phyloP scores from a whole-genome alignment of 1,284 basidiomycete genomes.

The Heterobasidion parviporum region DNA sequence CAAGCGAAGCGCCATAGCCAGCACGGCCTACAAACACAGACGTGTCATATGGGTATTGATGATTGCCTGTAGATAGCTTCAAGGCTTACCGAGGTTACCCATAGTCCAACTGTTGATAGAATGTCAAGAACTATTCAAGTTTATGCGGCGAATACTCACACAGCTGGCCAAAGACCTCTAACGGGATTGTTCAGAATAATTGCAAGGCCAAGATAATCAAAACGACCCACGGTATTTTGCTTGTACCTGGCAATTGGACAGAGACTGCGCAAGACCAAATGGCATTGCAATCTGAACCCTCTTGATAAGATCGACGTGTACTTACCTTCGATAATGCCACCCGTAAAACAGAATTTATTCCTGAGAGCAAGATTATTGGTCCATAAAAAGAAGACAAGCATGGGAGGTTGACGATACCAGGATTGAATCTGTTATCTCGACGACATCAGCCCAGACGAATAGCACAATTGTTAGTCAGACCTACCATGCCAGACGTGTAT shows the following conservation, averaged over 20 bases:
- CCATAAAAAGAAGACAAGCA: background rate
- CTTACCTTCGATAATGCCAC: conserved; percentile 27
- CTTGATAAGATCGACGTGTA: background rate
- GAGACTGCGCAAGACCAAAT: conserved; percentile 1
- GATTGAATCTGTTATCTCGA: conserved; percentile 11
- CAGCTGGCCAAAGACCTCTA: conserved; percentile 41
- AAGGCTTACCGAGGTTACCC: conserved; percentile 43
- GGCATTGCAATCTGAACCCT: background rate
- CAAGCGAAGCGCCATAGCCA: conserved; percentile 16
- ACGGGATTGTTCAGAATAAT: conserved; percentile 8
- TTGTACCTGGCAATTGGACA: conserved; percentile 12
- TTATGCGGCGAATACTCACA: conserved; percentile 3
- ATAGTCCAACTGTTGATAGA: conserved; percentile 32
- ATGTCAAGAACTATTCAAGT: background rate
- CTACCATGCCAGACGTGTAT: conserved; percentile 35
- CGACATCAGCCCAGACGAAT: background rate
- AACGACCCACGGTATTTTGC: conserved; percentile 3
- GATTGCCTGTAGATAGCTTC: background rate
- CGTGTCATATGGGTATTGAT: background rate
- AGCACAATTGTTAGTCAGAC: conserved; percentile 5
- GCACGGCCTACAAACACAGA: conserved; percentile 9
- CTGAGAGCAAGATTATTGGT: conserved; percentile 14
- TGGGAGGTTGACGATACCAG: conserved; percentile 5
- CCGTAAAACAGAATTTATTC: conserved; percentile 53
- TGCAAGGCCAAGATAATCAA: background rate